Evolutionary conservation across 768 basidiomycete genomes (phyloP).

Genomic region (Rhodocollybia butyracea): DNA sequence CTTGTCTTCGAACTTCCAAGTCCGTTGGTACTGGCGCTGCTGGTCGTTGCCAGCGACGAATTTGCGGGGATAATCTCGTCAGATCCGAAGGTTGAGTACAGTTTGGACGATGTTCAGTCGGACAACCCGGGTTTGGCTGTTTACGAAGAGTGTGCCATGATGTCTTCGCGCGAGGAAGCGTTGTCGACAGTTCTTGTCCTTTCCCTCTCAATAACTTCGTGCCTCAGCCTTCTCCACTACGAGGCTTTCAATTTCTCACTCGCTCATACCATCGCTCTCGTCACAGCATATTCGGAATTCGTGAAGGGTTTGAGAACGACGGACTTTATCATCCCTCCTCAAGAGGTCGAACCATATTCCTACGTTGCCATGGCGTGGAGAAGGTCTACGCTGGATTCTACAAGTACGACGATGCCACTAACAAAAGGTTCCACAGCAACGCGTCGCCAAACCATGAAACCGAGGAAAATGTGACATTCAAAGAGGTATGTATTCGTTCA

Average conservation of each 20-base stretch:
- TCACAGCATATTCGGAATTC: conserved; percentile 98
- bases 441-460: conserved; percentile 94
- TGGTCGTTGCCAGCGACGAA: too few relatives aligned
- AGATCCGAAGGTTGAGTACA: conserved; percentile 95
- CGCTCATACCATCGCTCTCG: conserved; percentile 90
- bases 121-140: conserved; percentile 82
- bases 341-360: conserved; percentile 90
- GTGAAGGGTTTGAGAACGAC: conserved; percentile 96
- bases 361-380: conserved; percentile 99
- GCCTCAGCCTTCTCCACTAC: conserved; percentile 86
- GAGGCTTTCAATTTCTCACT: conserved; percentile 97
- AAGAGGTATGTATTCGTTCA: too few relatives aligned
- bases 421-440: conserved; percentile 94
- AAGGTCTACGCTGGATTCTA: conserved; percentile 98
- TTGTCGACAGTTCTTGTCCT: conserved; percentile 75
- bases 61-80: too few relatives aligned
- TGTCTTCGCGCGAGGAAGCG: conserved; percentile 40
- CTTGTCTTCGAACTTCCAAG: too few relatives aligned
- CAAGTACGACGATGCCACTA: conserved; percentile 86
- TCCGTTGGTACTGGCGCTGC: too few relatives aligned
- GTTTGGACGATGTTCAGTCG: conserved; percentile 82
- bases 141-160: conserved; percentile 81
- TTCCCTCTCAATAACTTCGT: conserved; percentile 91
- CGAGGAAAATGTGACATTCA: conserved; percentile 98
- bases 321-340: conserved; percentile 74